Percentiles rank a stretch among this genome's conserved stretches.
Evolutionary conservation across 768 basidiomycete species (phyloP).

Genomic region (Boletus sp.): DNA sequence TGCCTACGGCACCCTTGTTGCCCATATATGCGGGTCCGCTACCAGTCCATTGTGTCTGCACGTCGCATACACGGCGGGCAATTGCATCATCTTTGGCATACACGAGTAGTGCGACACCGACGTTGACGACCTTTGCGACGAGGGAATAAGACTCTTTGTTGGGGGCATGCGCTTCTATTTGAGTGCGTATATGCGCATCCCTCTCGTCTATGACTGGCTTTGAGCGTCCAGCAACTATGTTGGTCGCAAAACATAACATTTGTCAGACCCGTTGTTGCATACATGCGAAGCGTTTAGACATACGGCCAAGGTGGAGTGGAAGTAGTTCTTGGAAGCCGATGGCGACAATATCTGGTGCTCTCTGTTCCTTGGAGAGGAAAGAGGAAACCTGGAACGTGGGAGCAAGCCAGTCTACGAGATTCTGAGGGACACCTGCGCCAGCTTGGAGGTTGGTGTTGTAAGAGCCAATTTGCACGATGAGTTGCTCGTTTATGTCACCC

Average conservation of each 20-base stretch:
- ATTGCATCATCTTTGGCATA: conserved; percentile 76
- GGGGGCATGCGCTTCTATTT: conserved; percentile 69
- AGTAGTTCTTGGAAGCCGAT: conserved; percentile 94
- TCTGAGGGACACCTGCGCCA: conserved; percentile 68
- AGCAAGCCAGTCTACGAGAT: conserved; percentile 89
- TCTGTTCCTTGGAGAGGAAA: conserved; percentile 59
- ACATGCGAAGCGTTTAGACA: no score
- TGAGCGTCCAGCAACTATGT: conserved; percentile 75
- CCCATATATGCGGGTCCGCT: conserved; percentile 77
- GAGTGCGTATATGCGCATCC: conserved; percentile 67
- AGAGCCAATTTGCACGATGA: conserved; percentile 78
- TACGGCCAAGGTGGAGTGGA: conserved; percentile 84
- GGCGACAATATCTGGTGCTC: conserved; percentile 83
- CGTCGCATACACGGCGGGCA: conserved; percentile 57
- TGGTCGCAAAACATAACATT: conserved; percentile 6
- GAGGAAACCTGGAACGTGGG: conserved; percentile 77
- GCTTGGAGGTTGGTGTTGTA: conserved; percentile 94
- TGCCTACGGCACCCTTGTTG: conserved; percentile 93
- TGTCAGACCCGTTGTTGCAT: not conserved
- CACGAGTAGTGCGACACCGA: conserved; percentile 84
- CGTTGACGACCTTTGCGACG: conserved; percentile 77
- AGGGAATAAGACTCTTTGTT: conserved; percentile 76
- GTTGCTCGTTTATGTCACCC: conserved; percentile 22
- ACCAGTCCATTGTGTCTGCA: conserved; percentile 76
- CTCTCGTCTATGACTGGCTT: conserved; percentile 65